phyloP scores from a whole-genome alignment of 768 basidiomycete genomes.

The Leccinum rimulosum region DNA sequence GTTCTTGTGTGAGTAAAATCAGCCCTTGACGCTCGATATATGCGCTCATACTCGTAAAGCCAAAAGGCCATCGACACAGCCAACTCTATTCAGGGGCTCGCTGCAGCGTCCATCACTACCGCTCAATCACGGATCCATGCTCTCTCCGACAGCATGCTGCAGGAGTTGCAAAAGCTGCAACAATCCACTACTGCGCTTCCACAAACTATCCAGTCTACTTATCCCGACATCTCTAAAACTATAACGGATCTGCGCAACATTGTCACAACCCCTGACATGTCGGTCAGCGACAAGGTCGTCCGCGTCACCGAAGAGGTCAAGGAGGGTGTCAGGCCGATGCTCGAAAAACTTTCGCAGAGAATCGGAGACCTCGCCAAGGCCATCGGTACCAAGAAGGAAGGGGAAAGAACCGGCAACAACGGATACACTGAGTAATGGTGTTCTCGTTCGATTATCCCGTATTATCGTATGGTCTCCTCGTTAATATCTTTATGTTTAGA shows the following conservation, averaged over 20 bases:
- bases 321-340: slow-evolving; percentile 57
- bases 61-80: slow-evolving; percentile 72
- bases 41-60: slow-evolving; percentile 33
- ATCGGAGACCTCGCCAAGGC: slow-evolving; percentile 30
- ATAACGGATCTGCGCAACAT: slow-evolving; percentile 54
- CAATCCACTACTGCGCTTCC: slow-evolving; percentile 57
- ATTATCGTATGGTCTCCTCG: slow-evolving; percentile 8
- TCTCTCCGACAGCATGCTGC: slow-evolving; percentile 64
- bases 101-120: slow-evolving; percentile 52
- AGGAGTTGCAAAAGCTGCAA: slow-evolving; percentile 66
- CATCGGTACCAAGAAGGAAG: slow-evolving; percentile 31
- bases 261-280: slow-evolving; percentile 49
- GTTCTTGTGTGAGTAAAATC: slow-evolving; percentile 52
- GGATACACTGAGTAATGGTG: slow-evolving; percentile 12
- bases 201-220: slow-evolving; percentile 57
- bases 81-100: slow-evolving; percentile 55
- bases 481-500: slow-evolving; percentile 23
- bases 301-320: slow-evolving; percentile 58
- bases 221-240: slow-evolving; percentile 50
- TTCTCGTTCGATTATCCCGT: neutral
- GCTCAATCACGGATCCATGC: slow-evolving; percentile 57
- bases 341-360: slow-evolving; percentile 48
- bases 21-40: neutral
- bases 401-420: slow-evolving; percentile 9
- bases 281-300: slow-evolving; percentile 60